Evolutionary conservation across 306 rosid species (phyloP).

Genomic region (Acacia confusa): DNA sequence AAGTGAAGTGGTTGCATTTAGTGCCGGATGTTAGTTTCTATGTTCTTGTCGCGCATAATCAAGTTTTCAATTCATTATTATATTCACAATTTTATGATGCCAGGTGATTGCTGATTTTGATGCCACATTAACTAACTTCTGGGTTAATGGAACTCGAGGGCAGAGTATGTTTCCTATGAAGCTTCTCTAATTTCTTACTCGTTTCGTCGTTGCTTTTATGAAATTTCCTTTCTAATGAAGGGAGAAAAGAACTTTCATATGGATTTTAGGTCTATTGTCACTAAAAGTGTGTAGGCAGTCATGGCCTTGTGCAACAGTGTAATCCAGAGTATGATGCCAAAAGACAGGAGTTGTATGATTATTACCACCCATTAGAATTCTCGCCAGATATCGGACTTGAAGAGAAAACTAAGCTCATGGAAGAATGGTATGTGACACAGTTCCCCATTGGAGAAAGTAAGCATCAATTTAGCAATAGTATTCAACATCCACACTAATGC

Average conservation of each 20-base stretch:
- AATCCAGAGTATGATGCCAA: conserved; percentile 73
- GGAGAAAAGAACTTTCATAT: neutral
- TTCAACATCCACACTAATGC: conserved; percentile 7
- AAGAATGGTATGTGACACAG: conserved; percentile 66
- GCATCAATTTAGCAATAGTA: conserved; percentile 8
- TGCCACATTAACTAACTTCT: conserved; percentile 74
- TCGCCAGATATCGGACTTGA: conserved; percentile 66
- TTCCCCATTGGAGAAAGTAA: conserved; percentile 22
- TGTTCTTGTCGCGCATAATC: neutral
- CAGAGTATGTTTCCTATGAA: conserved; percentile 52
- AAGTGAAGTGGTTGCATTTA: no score
- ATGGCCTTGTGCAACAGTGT: conserved; percentile 82
- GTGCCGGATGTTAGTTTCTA: neutral
- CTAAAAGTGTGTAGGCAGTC: conserved; percentile 65
- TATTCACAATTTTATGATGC: conserved; percentile 26
- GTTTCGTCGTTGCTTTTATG: neutral
- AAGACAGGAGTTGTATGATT: conserved; percentile 61
- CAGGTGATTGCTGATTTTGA: conserved; percentile 92
- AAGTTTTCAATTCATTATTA: conserved; percentile 22
- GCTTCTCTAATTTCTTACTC: neutral
- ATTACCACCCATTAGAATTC: conserved; percentile 90
- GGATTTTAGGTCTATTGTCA: conserved; percentile 17
- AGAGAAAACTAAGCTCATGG: conserved; percentile 91
- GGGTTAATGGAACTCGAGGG: conserved; percentile 77
- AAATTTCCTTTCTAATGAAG: neutral